Evolutionary conservation across 345 rosid species (phyloP).

Genomic region (Mallotus nudiflorus): DNA sequence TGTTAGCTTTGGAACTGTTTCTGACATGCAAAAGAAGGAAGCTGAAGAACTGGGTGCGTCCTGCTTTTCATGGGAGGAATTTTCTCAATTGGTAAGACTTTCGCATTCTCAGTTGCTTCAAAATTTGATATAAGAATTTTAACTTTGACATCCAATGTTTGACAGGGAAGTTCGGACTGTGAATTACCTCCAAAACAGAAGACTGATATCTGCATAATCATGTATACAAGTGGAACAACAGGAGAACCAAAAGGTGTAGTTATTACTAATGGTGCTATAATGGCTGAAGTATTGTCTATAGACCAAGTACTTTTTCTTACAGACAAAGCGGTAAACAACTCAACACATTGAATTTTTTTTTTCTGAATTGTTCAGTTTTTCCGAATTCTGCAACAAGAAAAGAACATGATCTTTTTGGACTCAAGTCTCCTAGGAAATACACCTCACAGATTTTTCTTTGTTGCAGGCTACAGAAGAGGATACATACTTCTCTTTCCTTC

Average conservation of each 20-base stretch:
- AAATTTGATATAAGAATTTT: neutral
- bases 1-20: slow-evolving; percentile 66
- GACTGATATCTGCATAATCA: slow-evolving; percentile 77
- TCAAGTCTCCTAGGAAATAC: too few relatives aligned
- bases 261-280: slow-evolving; percentile 57
- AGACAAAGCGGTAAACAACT: slow-evolving; percentile 56
- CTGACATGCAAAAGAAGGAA: slow-evolving; percentile 62
- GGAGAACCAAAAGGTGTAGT: slow-evolving; percentile 98
- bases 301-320: slow-evolving; percentile 61
- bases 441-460: neutral
- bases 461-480: slow-evolving; percentile 72
- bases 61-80: slow-evolving; percentile 82
- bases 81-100: slow-evolving; percentile 52
- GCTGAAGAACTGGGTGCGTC: slow-evolving; percentile 70
- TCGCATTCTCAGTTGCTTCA: too few relatives aligned
- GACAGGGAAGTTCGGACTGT: slow-evolving; percentile 60
- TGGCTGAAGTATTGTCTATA: slow-evolving; percentile 75
- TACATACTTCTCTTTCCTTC: slow-evolving; percentile 88
- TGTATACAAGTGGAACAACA: slow-evolving; percentile 98
- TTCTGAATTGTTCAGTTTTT: neutral
- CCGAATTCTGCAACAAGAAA: neutral
- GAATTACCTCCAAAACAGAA: slow-evolving; percentile 66
- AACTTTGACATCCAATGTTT: neutral
- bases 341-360: neutral
- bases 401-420: neutral